Evolutionary conservation across 768 basidiomycete genomes (phyloP).

Genomic region (Suillus subluteus): DNA sequence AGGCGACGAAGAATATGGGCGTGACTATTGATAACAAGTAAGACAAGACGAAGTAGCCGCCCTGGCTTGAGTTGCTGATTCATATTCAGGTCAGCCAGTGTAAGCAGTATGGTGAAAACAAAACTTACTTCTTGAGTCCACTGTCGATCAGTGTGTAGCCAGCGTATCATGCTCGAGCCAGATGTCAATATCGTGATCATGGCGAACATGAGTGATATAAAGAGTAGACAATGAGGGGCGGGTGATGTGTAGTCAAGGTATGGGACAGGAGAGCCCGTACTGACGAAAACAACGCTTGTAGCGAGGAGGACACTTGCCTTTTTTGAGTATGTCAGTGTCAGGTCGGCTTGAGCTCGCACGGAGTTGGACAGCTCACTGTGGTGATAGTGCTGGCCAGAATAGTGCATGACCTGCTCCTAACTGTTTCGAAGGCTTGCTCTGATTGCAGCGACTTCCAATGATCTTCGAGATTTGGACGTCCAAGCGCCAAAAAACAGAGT

Average conservation of each 20-base stretch:
- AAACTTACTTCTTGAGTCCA: neutral
- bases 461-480: neutral
- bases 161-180: neutral
- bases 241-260: neutral
- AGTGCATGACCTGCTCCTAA: neutral
- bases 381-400: neutral
- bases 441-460: neutral
- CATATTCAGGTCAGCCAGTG: neutral
- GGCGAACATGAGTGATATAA: neutral
- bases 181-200: neutral
- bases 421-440: neutral
- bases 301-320: neutral
- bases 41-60: neutral
- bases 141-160: neutral
- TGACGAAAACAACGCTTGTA: neutral
- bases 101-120: neutral
- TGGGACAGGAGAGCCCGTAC: neutral
- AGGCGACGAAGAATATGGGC: neutral
- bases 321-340: neutral
- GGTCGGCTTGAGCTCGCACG: neutral
- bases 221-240: neutral
- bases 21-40: neutral
- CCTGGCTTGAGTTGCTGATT: neutral
- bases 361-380: neutral
- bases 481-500: neutral